A percentile compares a stretch with the other conserved stretches of the same genome.
These are phyloP conservation scores for Diddensiella santjacobensis DNA, from an alignment of 805 yeast species.

Conservation along the genomic window DNA sequence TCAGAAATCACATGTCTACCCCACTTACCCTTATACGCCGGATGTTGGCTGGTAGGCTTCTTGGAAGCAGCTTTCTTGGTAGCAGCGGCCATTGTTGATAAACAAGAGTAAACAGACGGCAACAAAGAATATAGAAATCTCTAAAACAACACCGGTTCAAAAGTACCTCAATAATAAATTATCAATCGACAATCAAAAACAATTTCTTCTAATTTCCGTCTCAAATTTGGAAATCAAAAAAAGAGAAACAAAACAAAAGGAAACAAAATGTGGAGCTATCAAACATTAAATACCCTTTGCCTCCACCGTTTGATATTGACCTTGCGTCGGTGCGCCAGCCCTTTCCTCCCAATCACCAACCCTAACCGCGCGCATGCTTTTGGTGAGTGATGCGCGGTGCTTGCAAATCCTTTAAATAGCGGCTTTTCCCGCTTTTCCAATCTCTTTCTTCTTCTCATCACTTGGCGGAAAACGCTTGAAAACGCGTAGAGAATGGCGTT, in stretches of 20 bases:
- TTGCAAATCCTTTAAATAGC: background rate
- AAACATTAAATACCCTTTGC: background rate
- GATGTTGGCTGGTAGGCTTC: slow-evolving; percentile 30
- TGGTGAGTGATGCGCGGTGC: background rate
- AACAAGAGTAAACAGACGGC: background rate
- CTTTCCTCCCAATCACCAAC: background rate
- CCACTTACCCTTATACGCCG: slow-evolving; percentile 38
- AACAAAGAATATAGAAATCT: too few relatives aligned
- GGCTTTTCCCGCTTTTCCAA: background rate
- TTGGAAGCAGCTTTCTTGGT: slow-evolving; percentile 26
- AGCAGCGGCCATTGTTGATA: slow-evolving; percentile 11
- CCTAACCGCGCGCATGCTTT: background rate
- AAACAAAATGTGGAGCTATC: background rate
- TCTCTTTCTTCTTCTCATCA: slow-evolving; percentile 5
- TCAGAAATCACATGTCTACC: slow-evolving; percentile 3
- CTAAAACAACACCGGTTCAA: too few relatives aligned
- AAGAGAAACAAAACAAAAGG: background rate
- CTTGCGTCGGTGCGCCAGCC: background rate
- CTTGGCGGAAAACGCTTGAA: slow-evolving; percentile 1
- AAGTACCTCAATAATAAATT: too few relatives aligned
- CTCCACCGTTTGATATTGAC: background rate
- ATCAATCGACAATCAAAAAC: background rate
- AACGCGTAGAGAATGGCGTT: background rate
- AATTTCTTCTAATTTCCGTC: too few relatives aligned
- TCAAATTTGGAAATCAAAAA: background rate